These are phyloP conservation scores for Cunninghamia lanceolata DNA, from an alignment of 75 land plant species.

Conservation along the genomic window DNA sequence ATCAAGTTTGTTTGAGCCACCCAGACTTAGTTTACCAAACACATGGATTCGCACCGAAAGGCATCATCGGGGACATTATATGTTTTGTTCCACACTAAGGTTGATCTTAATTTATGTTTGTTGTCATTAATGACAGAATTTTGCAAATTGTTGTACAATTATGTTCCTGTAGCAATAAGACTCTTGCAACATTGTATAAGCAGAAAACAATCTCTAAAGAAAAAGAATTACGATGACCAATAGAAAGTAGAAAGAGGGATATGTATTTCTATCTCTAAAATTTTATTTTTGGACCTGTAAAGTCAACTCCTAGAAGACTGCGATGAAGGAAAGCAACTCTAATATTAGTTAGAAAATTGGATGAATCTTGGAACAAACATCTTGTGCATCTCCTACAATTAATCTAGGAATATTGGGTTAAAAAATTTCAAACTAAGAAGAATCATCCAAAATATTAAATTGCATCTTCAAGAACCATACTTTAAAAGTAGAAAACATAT, in stretches of 20 bases:
- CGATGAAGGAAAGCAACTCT: background rate
- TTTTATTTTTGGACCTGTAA: background rate
- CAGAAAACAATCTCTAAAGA: background rate
- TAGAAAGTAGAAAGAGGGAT: background rate
- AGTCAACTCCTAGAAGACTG: background rate
- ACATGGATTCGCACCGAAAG: too few species aligned
- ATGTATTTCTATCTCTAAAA: background rate
- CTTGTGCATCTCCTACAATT: constrained; percentile 2
- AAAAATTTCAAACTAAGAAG: background rate
- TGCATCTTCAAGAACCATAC: background rate
- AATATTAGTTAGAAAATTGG: background rate
- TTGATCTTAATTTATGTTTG: too few species aligned
- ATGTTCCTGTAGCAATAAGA: too few species aligned
- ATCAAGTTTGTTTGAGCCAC: too few species aligned
- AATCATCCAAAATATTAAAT: background rate
- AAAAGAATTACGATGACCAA: background rate
- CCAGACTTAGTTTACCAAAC: too few species aligned
- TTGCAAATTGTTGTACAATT: too few species aligned
- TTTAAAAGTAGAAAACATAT: background rate
- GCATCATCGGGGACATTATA: too few species aligned
- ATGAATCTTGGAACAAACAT: background rate
- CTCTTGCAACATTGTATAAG: background rate
- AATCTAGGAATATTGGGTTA: background rate
- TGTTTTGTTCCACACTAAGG: too few species aligned
- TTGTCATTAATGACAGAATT: too few species aligned